These are phyloP conservation scores for Cordyceps tenuipes DNA, from an alignment of 2,329 filamentous ascomycete genomes.

Conservation along the genomic window DNA sequence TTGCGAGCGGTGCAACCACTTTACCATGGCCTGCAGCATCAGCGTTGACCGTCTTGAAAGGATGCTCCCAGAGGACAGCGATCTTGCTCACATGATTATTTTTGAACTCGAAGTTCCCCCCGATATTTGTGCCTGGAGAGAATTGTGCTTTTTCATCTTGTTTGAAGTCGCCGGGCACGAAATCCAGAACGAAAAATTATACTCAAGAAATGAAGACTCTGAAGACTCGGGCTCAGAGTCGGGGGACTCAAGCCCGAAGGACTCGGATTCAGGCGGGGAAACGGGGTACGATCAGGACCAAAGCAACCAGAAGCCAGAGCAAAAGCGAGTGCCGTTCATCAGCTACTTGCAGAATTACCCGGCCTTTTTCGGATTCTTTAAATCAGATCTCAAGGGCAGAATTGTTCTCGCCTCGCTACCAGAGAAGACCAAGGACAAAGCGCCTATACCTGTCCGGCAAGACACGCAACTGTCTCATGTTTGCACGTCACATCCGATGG, in stretches of 20 bases:
- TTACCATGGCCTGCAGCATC: background rate
- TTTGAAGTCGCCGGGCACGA: background rate
- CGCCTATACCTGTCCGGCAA: background rate
- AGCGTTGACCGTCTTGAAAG: background rate
- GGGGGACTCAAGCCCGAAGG: no score
- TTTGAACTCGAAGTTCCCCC: background rate
- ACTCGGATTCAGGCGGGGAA: no score
- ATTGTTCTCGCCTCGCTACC: background rate
- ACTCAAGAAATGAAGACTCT: no score
- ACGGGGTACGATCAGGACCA: no score
- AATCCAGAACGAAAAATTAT: background rate
- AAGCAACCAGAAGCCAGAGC: no score
- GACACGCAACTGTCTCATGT: background rate
- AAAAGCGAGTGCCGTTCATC: background rate
- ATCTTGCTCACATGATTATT: background rate
- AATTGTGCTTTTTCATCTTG: background rate
- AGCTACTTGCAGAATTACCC: background rate
- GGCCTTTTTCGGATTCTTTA: rapidly evolving
- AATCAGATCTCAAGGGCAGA: background rate
- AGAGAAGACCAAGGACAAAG: background rate
- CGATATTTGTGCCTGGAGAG: background rate
- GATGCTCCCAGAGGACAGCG: background rate
- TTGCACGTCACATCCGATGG: background rate
- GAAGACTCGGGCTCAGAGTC: no score
- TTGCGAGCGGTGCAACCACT: background rate